These are phyloP conservation scores for Solanum chacoense DNA, from an alignment of 305 asterid species.

Conservation along the genomic window DNA sequence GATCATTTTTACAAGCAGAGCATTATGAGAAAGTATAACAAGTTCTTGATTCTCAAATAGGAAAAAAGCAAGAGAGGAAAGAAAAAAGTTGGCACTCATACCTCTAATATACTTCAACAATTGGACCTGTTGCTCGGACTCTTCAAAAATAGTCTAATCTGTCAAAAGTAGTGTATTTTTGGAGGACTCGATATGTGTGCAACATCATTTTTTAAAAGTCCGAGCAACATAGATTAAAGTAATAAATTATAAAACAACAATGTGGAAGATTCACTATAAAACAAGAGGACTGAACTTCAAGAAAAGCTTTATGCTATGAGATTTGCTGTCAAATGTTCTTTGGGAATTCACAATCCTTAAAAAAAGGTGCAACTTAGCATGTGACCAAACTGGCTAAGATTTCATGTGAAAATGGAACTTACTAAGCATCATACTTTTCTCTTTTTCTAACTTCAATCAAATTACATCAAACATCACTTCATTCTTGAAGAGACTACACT, in stretches of 20 bases:
- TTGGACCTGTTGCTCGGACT: fast-evolving
- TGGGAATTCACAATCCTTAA: not conserved
- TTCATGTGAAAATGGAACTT: constrained; percentile 17
- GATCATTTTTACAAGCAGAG: not conserved
- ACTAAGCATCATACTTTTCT: not conserved
- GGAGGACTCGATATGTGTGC: fast-evolving
- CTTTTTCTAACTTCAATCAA: not conserved
- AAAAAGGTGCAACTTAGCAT: constrained; percentile 2
- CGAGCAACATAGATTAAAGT: not conserved
- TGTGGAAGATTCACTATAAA: not conserved
- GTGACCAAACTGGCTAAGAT: constrained; percentile 11
- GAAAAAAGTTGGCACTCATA: not conserved
- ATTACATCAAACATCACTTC: not conserved
- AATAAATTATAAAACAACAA: not conserved
- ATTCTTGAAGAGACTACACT: not conserved
- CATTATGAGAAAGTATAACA: not conserved
- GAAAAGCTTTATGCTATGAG: not conserved
- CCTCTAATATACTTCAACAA: not conserved
- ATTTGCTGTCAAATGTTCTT: not conserved
- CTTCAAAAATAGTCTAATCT: not conserved
- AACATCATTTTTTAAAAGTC: not conserved
- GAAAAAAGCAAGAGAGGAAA: not conserved
- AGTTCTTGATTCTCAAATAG: not conserved
- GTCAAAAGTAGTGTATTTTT: not conserved
- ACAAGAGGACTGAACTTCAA: not conserved